Base-by-base conservation (phyloP, 2,329 filamentous ascomycete species). In the Iodosphaeria phyllophila region DNA sequence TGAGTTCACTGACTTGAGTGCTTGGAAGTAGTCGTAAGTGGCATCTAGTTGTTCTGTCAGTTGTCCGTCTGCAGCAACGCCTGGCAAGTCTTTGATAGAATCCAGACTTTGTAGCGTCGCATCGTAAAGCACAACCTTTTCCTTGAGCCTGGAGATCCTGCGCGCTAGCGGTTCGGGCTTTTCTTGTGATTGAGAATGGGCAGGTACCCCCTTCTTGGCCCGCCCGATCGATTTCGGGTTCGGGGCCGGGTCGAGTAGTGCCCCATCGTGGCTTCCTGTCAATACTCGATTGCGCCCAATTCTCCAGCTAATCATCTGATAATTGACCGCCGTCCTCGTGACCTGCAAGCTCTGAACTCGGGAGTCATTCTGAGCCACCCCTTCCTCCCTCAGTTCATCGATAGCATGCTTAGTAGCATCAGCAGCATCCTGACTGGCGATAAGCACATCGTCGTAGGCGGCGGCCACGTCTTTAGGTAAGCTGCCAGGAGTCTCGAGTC, bases 371-470 rank as follows among this genome's bases (percentile, higher is more conserved):
- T 82, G 78, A 13, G 79, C 66, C 9, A 92, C 68, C 1, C 82
- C 78, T 45, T 98, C 89, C 30, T 66, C 72, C 25, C 69, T 67
- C 29, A 93, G 58, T 46, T 95, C 89, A 35, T 95, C 86, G 30
- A 93, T 92, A 8, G 83, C 83, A 38, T 77, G 73, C 49, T 92
- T 91, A 1, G 84, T 89, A 5, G 83, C 82, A 50, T 98, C 89
- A 12, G 86, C 82, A 3, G 80, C 82, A 44, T 98, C 86, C 49
- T 95, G 89, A 35, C 80, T 89, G 13, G 83, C 73, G 36, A 77
- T 80, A 14, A 98, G 68, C 26, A 95, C 74, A 33, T 77, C 78
- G 38, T 98, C 89, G 47, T 95, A 98, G 5, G 80, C 80, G 6
- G 74, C 76, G 8, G 84, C 82, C 40, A 74, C 70, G 31, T 89